These are phyloP conservation scores for Spiraea crenata DNA, from an alignment of 331 rosid genomes.

Conservation along the genomic window DNA sequence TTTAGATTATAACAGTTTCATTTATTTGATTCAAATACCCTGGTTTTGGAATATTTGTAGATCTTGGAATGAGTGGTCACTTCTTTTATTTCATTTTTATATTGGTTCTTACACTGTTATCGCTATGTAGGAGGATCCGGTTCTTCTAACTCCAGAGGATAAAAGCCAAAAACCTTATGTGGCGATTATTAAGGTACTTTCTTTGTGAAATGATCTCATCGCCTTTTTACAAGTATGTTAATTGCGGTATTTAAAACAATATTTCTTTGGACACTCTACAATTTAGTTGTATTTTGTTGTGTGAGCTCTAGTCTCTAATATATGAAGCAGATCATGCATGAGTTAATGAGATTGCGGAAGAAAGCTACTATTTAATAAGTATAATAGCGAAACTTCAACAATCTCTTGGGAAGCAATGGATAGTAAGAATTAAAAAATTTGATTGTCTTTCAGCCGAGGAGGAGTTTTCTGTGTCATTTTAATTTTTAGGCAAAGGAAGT, in stretches of 20 bases:
- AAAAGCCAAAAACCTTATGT: conserved; percentile 76
- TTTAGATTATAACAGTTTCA: neutral
- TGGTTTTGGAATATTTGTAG: neutral
- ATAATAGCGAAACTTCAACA: neutral
- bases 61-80: neutral
- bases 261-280: neutral
- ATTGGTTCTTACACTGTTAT: conserved; percentile 7
- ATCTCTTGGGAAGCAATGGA: neutral
- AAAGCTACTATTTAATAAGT: neutral
- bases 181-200: conserved; percentile 83
- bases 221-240: neutral
- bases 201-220: neutral
- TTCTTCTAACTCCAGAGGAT: conserved; percentile 75
- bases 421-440: neutral
- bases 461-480: neutral
- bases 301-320: neutral
- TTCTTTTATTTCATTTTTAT: neutral
- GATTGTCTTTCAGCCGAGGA: no score
- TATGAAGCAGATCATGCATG: neutral
- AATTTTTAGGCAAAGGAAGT: neutral
- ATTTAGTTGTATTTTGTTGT: neutral
- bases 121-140: conserved; percentile 83
- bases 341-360: neutral
- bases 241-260: neutral
- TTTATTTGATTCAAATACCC: neutral